Base-by-base conservation (phyloP, 768 basidiomycete species). In the Suillus ampliporus region DNA sequence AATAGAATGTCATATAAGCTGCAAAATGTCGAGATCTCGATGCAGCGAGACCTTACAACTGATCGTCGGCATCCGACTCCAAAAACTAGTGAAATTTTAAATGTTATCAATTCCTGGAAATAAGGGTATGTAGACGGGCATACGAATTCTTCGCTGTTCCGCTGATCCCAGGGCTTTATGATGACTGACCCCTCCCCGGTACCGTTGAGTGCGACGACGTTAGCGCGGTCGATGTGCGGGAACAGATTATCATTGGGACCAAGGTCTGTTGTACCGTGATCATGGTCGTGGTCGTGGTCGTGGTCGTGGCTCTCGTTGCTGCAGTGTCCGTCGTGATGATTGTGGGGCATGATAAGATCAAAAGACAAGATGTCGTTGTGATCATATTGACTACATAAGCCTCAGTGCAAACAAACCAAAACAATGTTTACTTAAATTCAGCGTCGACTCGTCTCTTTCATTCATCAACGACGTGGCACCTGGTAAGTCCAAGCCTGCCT, bases 41-140 rank as follows among this genome's bases (percentile, higher is more conserved):
- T 31, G 43, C n/a, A 21, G 60, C 26, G n/a, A 34, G 34, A 53
- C 64, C 82, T 68, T 74, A 93, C 92, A 97, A 75, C 74, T 94
- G 91, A 71, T 96, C 95, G 75, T 97, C 95, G 38, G 91, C 90
- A 66, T 97, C 95, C 19, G 93, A 95, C 75, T 95, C 91, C 62
- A 95, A 73, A 64, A 78, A 92, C 95, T 97, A 66, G 9, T 38
- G 26, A 60, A 46, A 15, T 54, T 28, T 50, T 19, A 21, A n/a
- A 14, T 14, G 5, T 58, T 26, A 38, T 56, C 19, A 28, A 61
- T 56, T 19, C 17, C 4, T 40, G 14, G 48, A 23, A 61, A 53
- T 37, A 61, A 35, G 54, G 58, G 57, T 15, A 47, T 57, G 57
- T 35, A 41, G 7, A 28, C 9, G 9, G 14, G 54, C 83, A 67